These are phyloP conservation scores for Cladophialophora bantiana DNA, from an alignment of 2,329 filamentous ascomycete species.

Conservation along the genomic window DNA sequence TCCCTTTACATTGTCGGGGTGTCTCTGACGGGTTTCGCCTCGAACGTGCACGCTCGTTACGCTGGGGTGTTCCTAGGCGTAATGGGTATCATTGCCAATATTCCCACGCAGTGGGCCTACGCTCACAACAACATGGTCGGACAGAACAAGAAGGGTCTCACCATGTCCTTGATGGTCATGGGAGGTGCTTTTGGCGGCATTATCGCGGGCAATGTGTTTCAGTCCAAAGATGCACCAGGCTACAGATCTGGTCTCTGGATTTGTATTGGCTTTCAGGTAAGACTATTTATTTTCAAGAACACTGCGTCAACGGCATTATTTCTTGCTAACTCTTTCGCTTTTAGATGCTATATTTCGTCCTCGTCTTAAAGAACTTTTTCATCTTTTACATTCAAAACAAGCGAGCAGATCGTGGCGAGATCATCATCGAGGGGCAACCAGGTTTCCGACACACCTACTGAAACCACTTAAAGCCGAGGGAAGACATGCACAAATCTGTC, in stretches of 20 bases:
- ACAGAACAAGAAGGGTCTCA: background rate
- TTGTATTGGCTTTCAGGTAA: background rate
- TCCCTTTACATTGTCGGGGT: background rate
- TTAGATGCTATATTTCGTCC: background rate
- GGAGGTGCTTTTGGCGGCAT: conserved; percentile 10
- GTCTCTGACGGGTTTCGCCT: background rate
- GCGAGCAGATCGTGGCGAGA: conserved; percentile 3
- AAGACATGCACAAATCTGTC: background rate
- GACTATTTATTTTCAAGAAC: background rate
- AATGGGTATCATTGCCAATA: background rate
- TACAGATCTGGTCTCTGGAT: conserved; percentile 2
- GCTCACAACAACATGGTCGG: conserved; percentile 3
- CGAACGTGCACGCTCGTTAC: background rate
- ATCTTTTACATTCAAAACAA: background rate
- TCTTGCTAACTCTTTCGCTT: background rate
- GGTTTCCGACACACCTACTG: background rate
- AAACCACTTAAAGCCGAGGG: background rate
- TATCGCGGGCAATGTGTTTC: conserved; percentile 4
- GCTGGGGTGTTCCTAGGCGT: background rate
- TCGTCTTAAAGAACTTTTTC: background rate
- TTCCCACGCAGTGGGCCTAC: background rate
- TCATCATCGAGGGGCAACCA: background rate
- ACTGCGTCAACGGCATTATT: background rate
- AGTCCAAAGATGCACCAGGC: background rate
- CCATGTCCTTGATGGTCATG: background rate